These are phyloP conservation scores for Fusarium coicis DNA, from an alignment of 2,329 filamentous ascomycete species.

Conservation along the genomic window DNA sequence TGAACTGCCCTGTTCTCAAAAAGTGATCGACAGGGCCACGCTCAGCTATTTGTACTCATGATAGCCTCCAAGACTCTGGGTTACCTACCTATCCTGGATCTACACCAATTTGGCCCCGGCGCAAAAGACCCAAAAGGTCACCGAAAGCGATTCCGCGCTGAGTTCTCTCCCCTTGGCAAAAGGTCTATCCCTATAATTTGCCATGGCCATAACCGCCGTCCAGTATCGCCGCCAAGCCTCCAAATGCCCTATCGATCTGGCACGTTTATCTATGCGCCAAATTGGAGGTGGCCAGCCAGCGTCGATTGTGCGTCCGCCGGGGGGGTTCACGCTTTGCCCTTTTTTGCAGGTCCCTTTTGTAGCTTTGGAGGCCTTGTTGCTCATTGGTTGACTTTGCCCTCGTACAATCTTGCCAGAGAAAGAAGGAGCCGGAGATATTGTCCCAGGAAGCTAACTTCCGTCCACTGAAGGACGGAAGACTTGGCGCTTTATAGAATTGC, in stretches of 20 bases:
- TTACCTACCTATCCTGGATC: slow-evolving; percentile 21
- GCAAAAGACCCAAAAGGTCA: slow-evolving; percentile 32
- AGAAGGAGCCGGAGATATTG: slow-evolving; percentile 15
- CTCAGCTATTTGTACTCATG: slow-evolving; percentile 35
- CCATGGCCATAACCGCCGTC: not conserved
- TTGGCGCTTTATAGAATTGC: not conserved
- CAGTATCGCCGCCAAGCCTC: slow-evolving; percentile 21
- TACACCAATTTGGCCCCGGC: not conserved
- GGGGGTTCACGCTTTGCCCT: slow-evolving; percentile 31
- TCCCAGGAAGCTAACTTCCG: slow-evolving; percentile 16
- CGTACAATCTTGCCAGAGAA: slow-evolving; percentile 27
- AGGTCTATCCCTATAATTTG: slow-evolving; percentile 15
- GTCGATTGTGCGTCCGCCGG: not conserved
- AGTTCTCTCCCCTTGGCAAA: slow-evolving; percentile 16
- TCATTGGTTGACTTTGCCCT: slow-evolving; percentile 19
- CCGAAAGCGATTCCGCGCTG: slow-evolving; percentile 14
- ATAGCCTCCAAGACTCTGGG: not conserved
- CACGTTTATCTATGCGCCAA: slow-evolving; percentile 43
- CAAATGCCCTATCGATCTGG: slow-evolving; percentile 42
- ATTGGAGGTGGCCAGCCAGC: slow-evolving; percentile 33
- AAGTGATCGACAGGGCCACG: not conserved
- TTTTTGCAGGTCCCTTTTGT: slow-evolving; percentile 43
- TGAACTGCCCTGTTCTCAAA: not conserved
- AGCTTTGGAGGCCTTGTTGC: slow-evolving; percentile 22
- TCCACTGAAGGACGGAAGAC: slow-evolving; percentile 1